Percentiles rank a stretch among this genome's conserved stretches.
Conservation (phyloP, 75 land plant species). For the Pinus taeda region DNA sequence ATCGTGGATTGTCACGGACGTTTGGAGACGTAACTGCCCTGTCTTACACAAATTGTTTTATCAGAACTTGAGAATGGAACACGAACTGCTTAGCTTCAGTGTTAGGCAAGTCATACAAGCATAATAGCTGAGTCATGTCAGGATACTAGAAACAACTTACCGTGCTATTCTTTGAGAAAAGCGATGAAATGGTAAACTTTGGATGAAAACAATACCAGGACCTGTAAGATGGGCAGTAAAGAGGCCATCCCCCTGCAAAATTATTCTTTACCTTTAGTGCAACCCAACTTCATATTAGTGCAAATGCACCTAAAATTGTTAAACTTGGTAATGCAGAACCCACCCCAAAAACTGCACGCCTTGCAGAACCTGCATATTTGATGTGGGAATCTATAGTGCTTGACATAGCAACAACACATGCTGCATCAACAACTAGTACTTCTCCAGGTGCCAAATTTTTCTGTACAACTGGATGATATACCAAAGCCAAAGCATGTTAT, state of each 20-base stretch:
- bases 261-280: conserved; percentile 1
- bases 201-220: conserved; percentile 94
- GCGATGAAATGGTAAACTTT: conserved; percentile 79
- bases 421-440: conserved; percentile 71
- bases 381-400: conserved; percentile 53
- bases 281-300: conserved; percentile 4
- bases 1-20: conserved; percentile 87
- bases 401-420: conserved; percentile 74
- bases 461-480: conserved; percentile 63
- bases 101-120: conserved; percentile 1
- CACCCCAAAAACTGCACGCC: conserved; percentile 81
- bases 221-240: conserved; percentile 69
- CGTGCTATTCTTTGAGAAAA: conserved; percentile 82
- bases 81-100: background rate
- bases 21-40: conserved; percentile 86
- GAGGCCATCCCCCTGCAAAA: conserved; percentile 56
- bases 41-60: conserved; percentile 16
- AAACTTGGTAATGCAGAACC: conserved; percentile 6
- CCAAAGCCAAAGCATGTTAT: conserved; percentile 3
- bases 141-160: conserved; percentile 25
- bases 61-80: background rate
- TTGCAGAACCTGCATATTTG: conserved; percentile 42
- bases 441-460: conserved; percentile 81
- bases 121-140: background rate
- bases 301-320: background rate